These are phyloP conservation scores for Papiliotrema terrestris DNA, from an alignment of 1,284 basidiomycete genomes.

Conservation along the genomic window DNA sequence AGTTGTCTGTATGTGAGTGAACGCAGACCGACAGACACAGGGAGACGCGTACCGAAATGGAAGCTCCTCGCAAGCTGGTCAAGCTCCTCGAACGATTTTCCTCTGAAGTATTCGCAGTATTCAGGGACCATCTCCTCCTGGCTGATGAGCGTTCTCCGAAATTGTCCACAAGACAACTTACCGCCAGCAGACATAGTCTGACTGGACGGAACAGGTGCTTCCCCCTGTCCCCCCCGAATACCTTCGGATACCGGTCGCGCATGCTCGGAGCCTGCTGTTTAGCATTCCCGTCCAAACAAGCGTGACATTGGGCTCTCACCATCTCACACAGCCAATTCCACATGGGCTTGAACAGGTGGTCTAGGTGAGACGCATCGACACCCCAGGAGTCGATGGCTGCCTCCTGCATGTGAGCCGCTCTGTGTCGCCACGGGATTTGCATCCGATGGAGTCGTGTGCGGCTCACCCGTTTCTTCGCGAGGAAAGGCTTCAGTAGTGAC, in stretches of 20 bases:
- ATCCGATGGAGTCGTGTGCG: background rate
- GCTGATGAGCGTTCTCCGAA: too few relatives aligned
- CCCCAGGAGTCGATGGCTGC: constrained; percentile 60
- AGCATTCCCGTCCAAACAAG: constrained; percentile 32
- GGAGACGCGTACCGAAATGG: too few relatives aligned
- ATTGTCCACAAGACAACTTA: too few relatives aligned
- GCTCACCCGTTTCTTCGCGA: constrained; percentile 23
- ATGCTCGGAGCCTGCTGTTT: constrained; percentile 39
- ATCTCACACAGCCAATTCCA: constrained; percentile 54
- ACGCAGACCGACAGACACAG: too few relatives aligned
- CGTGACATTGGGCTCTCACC: constrained; percentile 39
- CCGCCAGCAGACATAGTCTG: too few relatives aligned
- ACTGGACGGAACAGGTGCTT: constrained; percentile 53
- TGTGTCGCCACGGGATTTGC: constrained; percentile 41
- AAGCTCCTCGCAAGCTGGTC: constrained; percentile 62
- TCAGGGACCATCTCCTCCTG: constrained; percentile 59
- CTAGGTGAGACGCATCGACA: constrained; percentile 46
- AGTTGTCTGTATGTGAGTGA: too few relatives aligned
- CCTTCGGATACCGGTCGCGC: constrained; percentile 52
- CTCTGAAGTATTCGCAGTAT: constrained; percentile 63
- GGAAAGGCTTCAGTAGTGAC: constrained; percentile 23
- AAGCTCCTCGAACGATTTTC: constrained; percentile 57
- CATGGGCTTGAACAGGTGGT: constrained; percentile 58
- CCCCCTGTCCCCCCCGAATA: constrained; percentile 61
- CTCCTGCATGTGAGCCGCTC: constrained; percentile 68